Evolutionary conservation across 176 grass and related monocot genomes (phyloP).

Genomic region (Pharus latifolius): DNA sequence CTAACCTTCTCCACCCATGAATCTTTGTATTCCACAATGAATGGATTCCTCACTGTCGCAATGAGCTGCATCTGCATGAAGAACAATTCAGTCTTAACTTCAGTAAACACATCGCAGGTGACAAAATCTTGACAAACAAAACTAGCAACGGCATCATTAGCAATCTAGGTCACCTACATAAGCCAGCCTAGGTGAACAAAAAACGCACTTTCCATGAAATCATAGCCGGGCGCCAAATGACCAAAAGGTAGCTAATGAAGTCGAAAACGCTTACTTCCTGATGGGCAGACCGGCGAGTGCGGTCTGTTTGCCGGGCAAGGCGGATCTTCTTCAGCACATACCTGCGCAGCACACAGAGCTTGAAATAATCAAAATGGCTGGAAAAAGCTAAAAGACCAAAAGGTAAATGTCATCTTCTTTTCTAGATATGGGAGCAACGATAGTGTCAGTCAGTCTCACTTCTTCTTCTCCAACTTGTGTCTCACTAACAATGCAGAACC

Average conservation of each 20-base stretch:
- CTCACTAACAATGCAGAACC: conserved; percentile 89
- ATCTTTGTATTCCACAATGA: conserved; percentile 98
- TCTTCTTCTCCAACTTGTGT: conserved; percentile 95
- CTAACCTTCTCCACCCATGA: conserved; percentile 97
- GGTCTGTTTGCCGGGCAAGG: conserved; percentile 72
- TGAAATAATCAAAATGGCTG: conserved; percentile 3
- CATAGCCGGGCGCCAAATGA: not conserved
- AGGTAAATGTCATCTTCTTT: not conserved
- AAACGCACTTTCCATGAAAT: not conserved
- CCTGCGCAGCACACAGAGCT: conserved; percentile 16
- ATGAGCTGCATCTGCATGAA: conserved; percentile 88
- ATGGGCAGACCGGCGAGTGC: conserved; percentile 78
- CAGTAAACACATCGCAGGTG: not conserved
- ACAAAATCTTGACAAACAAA: not conserved
- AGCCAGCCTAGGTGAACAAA: not conserved
- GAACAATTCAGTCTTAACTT: conserved; percentile 5
- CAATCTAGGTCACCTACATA: too few relatives aligned
- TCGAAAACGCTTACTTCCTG: conserved; percentile 53
- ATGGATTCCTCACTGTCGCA: conserved; percentile 82
- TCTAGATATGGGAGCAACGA: not conserved
- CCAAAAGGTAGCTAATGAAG: not conserved
- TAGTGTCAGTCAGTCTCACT: conserved; percentile 32
- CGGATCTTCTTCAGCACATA: conserved; percentile 98
- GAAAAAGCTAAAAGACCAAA: not conserved
- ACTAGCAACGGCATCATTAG: not conserved